Evolutionary conservation across 805 yeast species (phyloP).

Genomic region (Saccharomycopsis sp.): DNA sequence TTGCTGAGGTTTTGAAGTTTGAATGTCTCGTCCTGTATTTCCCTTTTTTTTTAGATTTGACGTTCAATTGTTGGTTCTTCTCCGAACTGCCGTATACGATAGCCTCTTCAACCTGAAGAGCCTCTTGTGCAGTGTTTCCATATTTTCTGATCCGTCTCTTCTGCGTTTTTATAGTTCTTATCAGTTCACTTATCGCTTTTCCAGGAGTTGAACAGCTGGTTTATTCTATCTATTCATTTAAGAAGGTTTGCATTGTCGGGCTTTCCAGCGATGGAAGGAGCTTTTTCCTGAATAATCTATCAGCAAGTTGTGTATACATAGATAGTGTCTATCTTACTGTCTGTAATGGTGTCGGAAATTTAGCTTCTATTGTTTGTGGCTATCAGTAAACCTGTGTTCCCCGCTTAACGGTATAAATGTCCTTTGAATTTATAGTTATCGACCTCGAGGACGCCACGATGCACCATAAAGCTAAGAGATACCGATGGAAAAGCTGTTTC

Average conservation of each 20-base stretch:
- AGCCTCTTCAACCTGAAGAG: background rate
- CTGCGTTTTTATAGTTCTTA: background rate
- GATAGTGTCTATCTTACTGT: background rate
- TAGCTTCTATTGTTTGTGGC: background rate
- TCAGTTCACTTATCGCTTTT: background rate
- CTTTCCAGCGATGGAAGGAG: background rate
- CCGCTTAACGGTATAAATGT: background rate
- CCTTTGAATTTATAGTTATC: background rate
- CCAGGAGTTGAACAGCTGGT: background rate
- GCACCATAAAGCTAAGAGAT: background rate
- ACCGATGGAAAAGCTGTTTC: background rate
- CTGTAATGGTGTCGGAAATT: background rate
- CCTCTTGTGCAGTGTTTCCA: background rate
- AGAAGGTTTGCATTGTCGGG: background rate
- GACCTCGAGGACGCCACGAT: background rate
- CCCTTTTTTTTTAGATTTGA: background rate
- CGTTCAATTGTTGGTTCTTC: background rate
- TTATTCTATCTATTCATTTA: background rate
- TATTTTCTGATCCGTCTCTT: background rate
- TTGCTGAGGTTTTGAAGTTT: background rate
- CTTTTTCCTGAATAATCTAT: background rate
- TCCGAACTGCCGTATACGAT: background rate
- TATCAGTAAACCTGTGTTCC: background rate
- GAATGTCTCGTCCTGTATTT: background rate
- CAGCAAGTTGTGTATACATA: background rate